These are phyloP conservation scores for Paramecium sexaurelia DNA, from an alignment of 73 alveolate genomes.

Conservation along the genomic window DNA sequence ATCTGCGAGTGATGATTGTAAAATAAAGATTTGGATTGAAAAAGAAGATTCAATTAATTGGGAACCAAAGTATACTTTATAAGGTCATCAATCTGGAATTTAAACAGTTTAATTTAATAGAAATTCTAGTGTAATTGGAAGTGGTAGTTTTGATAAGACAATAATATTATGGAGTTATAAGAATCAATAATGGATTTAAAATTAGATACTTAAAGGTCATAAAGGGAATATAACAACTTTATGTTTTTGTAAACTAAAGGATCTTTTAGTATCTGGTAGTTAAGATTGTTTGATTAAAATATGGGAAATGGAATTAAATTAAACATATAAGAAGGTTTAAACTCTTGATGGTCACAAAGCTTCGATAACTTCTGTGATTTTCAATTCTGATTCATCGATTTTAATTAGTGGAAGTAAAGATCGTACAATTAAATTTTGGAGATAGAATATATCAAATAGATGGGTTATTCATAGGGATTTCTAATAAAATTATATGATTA, in stretches of 20 bases:
- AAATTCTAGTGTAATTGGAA: not conserved
- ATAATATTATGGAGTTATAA: not conserved
- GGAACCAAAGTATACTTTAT: not conserved
- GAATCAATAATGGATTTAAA: not conserved
- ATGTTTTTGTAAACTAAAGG: not conserved
- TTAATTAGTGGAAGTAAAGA: not conserved
- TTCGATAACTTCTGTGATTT: not conserved
- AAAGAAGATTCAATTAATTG: not conserved
- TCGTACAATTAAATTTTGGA: not conserved
- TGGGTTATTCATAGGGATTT: not conserved
- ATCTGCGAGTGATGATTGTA: not conserved
- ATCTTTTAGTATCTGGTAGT: not conserved
- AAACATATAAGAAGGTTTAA: not conserved
- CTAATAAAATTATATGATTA: not conserved
- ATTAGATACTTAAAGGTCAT: not conserved
- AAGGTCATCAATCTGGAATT: not conserved
- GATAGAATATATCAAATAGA: not conserved
- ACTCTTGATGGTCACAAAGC: not conserved
- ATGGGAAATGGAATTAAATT: not conserved
- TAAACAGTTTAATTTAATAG: not conserved
- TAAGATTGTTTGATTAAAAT: not conserved
- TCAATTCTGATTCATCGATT: not conserved
- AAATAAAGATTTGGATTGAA: not conserved
- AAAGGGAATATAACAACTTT: not conserved
- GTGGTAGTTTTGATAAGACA: not conserved